phyloP scores from a whole-genome alignment of 2,329 filamentous ascomycete genomes.

The Fusarium floridanum region DNA sequence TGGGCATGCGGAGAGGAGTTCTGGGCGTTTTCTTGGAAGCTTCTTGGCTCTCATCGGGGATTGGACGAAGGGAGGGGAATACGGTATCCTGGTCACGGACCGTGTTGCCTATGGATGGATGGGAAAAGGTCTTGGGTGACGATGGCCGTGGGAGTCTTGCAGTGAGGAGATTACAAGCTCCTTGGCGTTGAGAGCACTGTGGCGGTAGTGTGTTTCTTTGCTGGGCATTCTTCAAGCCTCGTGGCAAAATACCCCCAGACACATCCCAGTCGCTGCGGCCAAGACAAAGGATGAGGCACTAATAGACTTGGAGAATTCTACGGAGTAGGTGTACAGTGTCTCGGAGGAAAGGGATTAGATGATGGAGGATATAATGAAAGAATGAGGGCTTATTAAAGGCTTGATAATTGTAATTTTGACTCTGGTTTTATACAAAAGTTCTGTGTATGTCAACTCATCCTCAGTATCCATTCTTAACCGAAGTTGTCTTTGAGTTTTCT shows the following conservation, averaged over 20 bases:
- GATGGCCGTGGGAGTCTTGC: not conserved
- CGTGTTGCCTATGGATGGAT: not conserved
- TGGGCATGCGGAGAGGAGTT: slow-evolving; percentile 12
- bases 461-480: not conserved
- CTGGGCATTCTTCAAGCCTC: not conserved
- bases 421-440: not conserved
- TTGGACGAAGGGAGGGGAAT: not conserved
- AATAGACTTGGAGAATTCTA: not conserved
- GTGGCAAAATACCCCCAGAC: not conserved
- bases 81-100: slow-evolving; percentile 11
- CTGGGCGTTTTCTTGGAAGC: slow-evolving; percentile 29
- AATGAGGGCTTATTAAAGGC: not conserved
- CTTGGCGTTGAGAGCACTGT: not conserved
- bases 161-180: not conserved
- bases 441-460: not conserved
- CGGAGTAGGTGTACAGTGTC: not conserved
- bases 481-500: not conserved
- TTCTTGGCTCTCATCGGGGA: slow-evolving; percentile 18
- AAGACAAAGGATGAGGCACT: not conserved
- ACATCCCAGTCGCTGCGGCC: not conserved
- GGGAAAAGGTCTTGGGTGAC: not conserved
- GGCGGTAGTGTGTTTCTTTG: not conserved
- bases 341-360: not conserved
- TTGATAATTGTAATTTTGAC: not conserved
- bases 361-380: not conserved